Evolutionary conservation across 257 asterid species (phyloP).

Genomic region (Verbena officinalis): DNA sequence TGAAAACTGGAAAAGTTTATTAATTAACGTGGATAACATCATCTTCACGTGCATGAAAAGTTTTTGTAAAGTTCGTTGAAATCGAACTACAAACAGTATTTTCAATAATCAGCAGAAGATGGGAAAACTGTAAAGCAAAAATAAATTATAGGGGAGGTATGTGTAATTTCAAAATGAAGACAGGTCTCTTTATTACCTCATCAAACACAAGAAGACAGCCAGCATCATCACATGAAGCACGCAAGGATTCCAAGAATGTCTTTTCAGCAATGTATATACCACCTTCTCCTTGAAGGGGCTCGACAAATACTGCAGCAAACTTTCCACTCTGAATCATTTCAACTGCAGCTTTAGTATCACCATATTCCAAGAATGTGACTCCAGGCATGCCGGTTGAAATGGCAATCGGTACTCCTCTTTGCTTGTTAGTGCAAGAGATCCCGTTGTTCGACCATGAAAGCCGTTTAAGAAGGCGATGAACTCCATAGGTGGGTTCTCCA

Average conservation of each 20-base stretch:
- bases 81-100: too few relatives aligned
- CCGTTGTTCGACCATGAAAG: conserved; percentile 96
- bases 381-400: conserved; percentile 98
- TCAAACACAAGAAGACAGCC: conserved; percentile 88
- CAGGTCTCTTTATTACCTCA: conserved; percentile 93
- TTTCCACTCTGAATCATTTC: conserved; percentile 66
- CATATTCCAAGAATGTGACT: conserved; percentile 80
- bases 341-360: conserved; percentile 64
- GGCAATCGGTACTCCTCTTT: conserved; percentile 82
- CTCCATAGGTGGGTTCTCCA: conserved; percentile 59
- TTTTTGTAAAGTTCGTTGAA: too few relatives aligned
- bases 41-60: too few relatives aligned
- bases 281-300: conserved; percentile 98
- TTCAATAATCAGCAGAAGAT: too few relatives aligned
- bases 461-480: conserved; percentile 81
- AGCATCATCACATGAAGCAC: conserved; percentile 68
- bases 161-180: too few relatives aligned
- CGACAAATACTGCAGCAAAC: conserved; percentile 93
- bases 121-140: too few relatives aligned
- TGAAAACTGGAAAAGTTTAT: too few relatives aligned
- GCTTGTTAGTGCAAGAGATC: conserved; percentile 90
- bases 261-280: conserved; percentile 81
- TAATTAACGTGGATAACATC: too few relatives aligned
- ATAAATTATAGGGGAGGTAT: too few relatives aligned
- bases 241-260: conserved; percentile 74